phyloP scores from a whole-genome alignment of 805 yeast genomes.

The Saccharomycopsis amapae region DNA sequence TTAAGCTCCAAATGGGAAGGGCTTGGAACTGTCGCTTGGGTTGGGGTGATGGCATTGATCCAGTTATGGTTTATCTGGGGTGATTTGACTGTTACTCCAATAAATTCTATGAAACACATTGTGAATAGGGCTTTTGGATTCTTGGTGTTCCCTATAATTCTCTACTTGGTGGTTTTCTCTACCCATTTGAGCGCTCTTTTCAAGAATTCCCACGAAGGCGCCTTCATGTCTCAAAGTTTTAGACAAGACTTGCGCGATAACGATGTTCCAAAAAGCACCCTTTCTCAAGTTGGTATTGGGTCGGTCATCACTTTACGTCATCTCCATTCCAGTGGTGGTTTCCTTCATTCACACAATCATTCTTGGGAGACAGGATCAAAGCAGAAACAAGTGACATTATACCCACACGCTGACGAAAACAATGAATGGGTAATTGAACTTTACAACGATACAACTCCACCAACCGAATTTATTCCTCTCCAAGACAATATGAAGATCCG shows the following conservation, averaged over 20 bases:
- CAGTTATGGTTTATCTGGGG: slow-evolving; percentile 70
- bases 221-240: slow-evolving; percentile 67
- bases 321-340: slow-evolving; percentile 66
- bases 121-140: slow-evolving; percentile 44
- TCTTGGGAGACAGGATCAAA: slow-evolving; percentile 71
- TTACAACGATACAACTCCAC: slow-evolving; percentile 49
- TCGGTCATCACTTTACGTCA: slow-evolving; percentile 64
- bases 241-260: slow-evolving; percentile 55
- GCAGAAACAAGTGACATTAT: slow-evolving; percentile 76
- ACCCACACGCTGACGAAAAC: slow-evolving; percentile 70
- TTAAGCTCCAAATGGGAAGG: slow-evolving; percentile 81
- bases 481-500: slow-evolving; percentile 64
- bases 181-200: slow-evolving; percentile 53
- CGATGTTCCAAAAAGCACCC: slow-evolving; percentile 48
- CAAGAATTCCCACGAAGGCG: slow-evolving; percentile 62
- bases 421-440: slow-evolving; percentile 68
- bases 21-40: slow-evolving; percentile 64
- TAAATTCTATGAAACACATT: slow-evolving; percentile 40
- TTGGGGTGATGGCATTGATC: slow-evolving; percentile 51
- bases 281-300: slow-evolving; percentile 66
- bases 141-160: slow-evolving; percentile 47
- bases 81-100: slow-evolving; percentile 49
- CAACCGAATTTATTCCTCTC: slow-evolving; percentile 53
- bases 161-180: slow-evolving; percentile 54
- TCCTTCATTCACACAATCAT: slow-evolving; percentile 73